These are phyloP conservation scores for Citrus mangshanensis DNA, from an alignment of 345 rosid genomes.

Conservation along the genomic window DNA sequence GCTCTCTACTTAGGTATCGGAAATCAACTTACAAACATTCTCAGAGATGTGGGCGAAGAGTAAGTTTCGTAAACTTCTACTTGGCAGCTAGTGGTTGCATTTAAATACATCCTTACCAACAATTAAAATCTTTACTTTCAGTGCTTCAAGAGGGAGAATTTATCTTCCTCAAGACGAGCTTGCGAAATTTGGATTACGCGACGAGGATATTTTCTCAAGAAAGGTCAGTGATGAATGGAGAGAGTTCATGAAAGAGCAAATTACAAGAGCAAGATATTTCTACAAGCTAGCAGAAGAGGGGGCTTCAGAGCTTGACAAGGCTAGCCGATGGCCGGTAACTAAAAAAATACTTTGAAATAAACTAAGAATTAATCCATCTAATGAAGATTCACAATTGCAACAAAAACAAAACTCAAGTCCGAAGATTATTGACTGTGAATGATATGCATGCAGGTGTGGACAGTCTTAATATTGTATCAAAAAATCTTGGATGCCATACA, in stretches of 20 bases:
- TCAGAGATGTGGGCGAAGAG: slow-evolving; percentile 68
- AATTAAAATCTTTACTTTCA: slow-evolving; percentile 1
- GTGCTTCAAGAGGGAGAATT: slow-evolving; percentile 53
- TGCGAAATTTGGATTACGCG: slow-evolving; percentile 45
- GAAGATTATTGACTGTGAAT: background rate
- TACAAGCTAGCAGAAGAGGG: slow-evolving; percentile 59
- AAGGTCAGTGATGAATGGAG: slow-evolving; percentile 51
- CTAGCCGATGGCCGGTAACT: slow-evolving; percentile 43
- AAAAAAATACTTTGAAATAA: no score
- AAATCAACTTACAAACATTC: slow-evolving; percentile 63
- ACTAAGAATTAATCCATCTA: background rate
- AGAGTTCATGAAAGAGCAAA: slow-evolving; percentile 61
- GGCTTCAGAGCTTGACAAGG: slow-evolving; percentile 51
- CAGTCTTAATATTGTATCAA: slow-evolving; percentile 42
- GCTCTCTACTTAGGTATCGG: slow-evolving; percentile 60
- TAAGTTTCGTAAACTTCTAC: slow-evolving; percentile 18
- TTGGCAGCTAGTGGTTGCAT: background rate
- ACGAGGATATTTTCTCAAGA: slow-evolving; percentile 43
- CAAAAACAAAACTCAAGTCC: background rate
- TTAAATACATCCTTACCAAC: background rate
- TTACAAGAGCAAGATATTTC: slow-evolving; percentile 52
- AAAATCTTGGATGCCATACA: slow-evolving; percentile 50
- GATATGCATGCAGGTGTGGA: slow-evolving; percentile 47
- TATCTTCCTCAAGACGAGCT: slow-evolving; percentile 71
- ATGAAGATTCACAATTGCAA: background rate